Percentiles rank a stretch among this genome's conserved stretches.
Evolutionary conservation across 805 yeast genomes (phyloP).

Genomic region (Pichia manshurica): DNA sequence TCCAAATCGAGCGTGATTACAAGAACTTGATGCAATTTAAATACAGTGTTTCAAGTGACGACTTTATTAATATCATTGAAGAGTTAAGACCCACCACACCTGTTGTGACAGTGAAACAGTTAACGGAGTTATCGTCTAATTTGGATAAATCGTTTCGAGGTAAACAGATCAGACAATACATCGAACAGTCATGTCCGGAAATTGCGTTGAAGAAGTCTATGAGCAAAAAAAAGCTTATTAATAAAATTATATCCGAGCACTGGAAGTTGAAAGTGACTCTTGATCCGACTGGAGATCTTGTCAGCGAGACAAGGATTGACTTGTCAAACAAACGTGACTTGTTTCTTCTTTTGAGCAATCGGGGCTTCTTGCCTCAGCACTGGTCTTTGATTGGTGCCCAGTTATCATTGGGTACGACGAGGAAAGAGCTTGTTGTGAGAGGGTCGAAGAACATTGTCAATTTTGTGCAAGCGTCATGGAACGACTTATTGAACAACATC

Average conservation of each 20-base stretch:
- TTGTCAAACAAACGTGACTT: conserved; percentile 27
- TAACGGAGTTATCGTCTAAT: conserved; percentile 17
- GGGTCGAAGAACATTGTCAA: conserved; percentile 26
- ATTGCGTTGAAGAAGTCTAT: conserved; percentile 7
- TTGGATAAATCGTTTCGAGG: conserved; percentile 17
- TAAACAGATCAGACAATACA: conserved; percentile 23
- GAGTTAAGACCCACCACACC: conserved; percentile 22
- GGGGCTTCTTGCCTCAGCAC: conserved; percentile 29
- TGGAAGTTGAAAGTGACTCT: conserved; percentile 24
- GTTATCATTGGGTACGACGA: conserved; percentile 24
- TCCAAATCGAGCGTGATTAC: conserved; percentile 24
- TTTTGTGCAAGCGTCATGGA: conserved; percentile 33
- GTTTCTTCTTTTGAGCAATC: conserved; percentile 29
- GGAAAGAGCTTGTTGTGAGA: conserved; percentile 24
- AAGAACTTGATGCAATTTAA: conserved; percentile 28
- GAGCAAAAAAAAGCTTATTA: conserved; percentile 20
- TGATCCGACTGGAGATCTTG: conserved; percentile 9
- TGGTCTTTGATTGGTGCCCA: conserved; percentile 34
- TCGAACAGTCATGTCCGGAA: conserved; percentile 10
- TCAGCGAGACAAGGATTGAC: conserved; percentile 20
- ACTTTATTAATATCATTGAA: conserved; percentile 25
- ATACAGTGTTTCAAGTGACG: conserved; percentile 20
- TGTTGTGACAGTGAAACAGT: conserved; percentile 19
- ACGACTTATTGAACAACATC: conserved; percentile 26
- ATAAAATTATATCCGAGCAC: conserved; percentile 18